These are phyloP conservation scores for Podila epigama DNA, from an alignment of 192 early-diverging fungal species.

Conservation along the genomic window DNA sequence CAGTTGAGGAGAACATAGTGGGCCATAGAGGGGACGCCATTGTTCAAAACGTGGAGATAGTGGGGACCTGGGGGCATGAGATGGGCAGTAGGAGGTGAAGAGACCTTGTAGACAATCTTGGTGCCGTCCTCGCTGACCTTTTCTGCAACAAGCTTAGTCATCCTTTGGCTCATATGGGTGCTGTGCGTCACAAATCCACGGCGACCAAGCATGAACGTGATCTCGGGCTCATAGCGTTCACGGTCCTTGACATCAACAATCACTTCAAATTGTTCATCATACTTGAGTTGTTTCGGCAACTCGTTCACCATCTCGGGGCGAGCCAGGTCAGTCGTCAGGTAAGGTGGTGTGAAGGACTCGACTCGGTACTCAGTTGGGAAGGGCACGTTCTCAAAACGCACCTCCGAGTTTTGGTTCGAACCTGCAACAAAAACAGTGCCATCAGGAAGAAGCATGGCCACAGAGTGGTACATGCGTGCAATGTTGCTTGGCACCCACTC, in stretches of 20 bases:
- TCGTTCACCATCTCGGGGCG: constrained; percentile 45
- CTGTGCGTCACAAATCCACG: constrained; percentile 63
- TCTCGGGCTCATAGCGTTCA: constrained; percentile 13
- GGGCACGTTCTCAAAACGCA: constrained; percentile 22
- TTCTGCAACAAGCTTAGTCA: constrained; percentile 31
- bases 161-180: constrained; percentile 58
- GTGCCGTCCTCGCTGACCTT: constrained; percentile 12
- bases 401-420: constrained; percentile 60
- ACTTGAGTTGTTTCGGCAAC: constrained; percentile 21
- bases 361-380: constrained; percentile 64
- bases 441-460: constrained; percentile 57
- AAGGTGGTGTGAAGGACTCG: constrained; percentile 61
- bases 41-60: constrained; percentile 47
- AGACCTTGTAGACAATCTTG: constrained; percentile 22
- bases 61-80: constrained; percentile 46
- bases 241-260: constrained; percentile 16
- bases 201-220: constrained; percentile 54
- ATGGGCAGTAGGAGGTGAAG: constrained; percentile 36
- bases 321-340: constrained; percentile 45
- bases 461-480: constrained; percentile 70
- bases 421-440: constrained; percentile 66
- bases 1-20: constrained; percentile 16
- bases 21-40: constrained; percentile 37
- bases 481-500: constrained; percentile 58
- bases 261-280: constrained; percentile 23